Evolutionary conservation across 768 basidiomycete genomes (phyloP).

Genomic region (Mycena epipterygia): DNA sequence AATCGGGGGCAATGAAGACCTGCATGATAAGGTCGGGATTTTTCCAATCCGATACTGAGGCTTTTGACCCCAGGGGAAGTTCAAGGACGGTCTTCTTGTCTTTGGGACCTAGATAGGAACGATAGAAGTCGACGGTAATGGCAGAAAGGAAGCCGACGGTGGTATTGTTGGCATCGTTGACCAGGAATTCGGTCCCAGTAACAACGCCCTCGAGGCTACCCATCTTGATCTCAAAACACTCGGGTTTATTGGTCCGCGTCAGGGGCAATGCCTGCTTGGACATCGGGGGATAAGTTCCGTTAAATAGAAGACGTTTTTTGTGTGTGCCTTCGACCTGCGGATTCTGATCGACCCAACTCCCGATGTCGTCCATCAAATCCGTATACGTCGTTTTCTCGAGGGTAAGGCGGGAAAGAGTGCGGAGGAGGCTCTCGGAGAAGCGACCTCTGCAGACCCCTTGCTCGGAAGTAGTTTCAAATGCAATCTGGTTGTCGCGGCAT

Average conservation of each 20-base stretch:
- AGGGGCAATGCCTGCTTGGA: neutral
- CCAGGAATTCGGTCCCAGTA: constrained; percentile 9
- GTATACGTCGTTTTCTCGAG: neutral
- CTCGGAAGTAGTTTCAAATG: neutral
- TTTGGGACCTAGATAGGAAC: neutral
- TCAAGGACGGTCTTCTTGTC: neutral
- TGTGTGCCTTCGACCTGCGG: neutral
- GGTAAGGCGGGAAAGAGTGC: neutral
- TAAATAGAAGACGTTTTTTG: neutral
- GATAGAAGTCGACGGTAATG: neutral
- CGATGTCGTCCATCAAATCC: neutral
- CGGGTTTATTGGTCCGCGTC: neutral
- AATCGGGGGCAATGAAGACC: neutral
- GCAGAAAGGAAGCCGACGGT: neutral
- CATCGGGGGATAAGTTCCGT: neutral
- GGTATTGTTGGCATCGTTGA: neutral
- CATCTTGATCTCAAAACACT: neutral
- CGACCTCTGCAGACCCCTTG: neutral
- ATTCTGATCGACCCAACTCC: neutral
- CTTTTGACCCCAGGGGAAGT: neutral
- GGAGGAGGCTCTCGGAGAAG: neutral
- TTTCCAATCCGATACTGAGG: neutral
- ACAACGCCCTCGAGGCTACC: constrained; percentile 24
- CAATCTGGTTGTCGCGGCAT: neutral
- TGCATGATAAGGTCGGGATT: neutral